Conservation (phyloP, 2,329 filamentous ascomycete species). For the Botryosphaeria agaves region DNA sequence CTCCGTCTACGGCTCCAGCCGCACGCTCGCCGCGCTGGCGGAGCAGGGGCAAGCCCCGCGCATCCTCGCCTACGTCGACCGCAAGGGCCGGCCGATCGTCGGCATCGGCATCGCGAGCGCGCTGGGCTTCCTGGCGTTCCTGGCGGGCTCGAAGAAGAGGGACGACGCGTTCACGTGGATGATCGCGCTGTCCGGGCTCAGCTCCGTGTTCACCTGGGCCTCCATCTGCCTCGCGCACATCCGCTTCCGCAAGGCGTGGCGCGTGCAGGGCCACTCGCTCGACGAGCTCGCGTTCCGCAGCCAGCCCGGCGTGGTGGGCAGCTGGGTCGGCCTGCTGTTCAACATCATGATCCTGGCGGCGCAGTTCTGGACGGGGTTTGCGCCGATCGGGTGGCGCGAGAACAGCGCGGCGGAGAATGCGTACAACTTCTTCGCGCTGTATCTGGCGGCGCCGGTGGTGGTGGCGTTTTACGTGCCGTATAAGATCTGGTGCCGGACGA, state of each 20-base stretch:
- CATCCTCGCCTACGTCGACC: slow-evolving; percentile 43
- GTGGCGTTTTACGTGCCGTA: slow-evolving; percentile 52
- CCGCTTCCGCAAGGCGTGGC: slow-evolving; percentile 46
- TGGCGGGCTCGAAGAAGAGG: slow-evolving; percentile 26
- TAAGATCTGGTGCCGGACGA: slow-evolving; percentile 57
- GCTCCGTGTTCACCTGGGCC: slow-evolving; percentile 61
- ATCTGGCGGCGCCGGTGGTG: slow-evolving; percentile 53
- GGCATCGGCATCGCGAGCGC: slow-evolving; percentile 24
- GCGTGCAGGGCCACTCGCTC: slow-evolving; percentile 42
- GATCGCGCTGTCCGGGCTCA: slow-evolving; percentile 53
- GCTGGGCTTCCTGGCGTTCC: slow-evolving; percentile 43
- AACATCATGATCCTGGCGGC: slow-evolving; percentile 62
- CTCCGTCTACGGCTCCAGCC: slow-evolving; percentile 76
- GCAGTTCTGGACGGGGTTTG: slow-evolving; percentile 79
- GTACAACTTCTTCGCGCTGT: slow-evolving; percentile 55
- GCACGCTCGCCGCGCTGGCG: slow-evolving; percentile 76
- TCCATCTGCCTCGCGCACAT: slow-evolving; percentile 49
- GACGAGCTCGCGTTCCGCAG: slow-evolving; percentile 67
- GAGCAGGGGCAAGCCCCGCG: slow-evolving; percentile 50
- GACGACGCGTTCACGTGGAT: slow-evolving; percentile 43
- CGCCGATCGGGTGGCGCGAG: slow-evolving; percentile 43
- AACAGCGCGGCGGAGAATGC: slow-evolving; percentile 31
- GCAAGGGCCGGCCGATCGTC: slow-evolving; percentile 39
- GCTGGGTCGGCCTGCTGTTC: slow-evolving; percentile 60
- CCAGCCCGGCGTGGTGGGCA: slow-evolving; percentile 63